phyloP scores from a whole-genome alignment of 2,329 filamentous ascomycete species.

The Paracamarosporium sp. region DNA sequence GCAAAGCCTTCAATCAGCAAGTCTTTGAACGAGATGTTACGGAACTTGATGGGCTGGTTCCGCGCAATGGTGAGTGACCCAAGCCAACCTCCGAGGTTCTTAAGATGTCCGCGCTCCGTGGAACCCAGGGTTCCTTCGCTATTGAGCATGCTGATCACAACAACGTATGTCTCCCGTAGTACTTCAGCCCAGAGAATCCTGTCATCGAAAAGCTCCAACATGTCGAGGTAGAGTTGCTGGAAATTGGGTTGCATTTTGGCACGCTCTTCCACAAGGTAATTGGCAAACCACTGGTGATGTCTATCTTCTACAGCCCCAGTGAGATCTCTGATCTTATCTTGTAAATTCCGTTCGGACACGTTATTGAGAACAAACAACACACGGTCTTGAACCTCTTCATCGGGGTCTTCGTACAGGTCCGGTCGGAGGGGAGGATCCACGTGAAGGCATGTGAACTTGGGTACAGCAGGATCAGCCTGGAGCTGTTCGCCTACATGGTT shows the following conservation, averaged over 20 bases:
- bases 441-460: constrained; percentile 79
- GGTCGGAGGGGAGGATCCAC: constrained; percentile 72
- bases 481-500: constrained; percentile 67
- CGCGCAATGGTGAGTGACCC: constrained; percentile 91
- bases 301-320: constrained; percentile 77
- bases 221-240: constrained; percentile 88
- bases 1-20: constrained; percentile 92
- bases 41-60: constrained; percentile 94
- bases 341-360: constrained; percentile 86
- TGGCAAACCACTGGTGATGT: constrained; percentile 96
- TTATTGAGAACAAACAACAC: constrained; percentile 98
- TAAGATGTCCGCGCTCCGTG: constrained; percentile 85
- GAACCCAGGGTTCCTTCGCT: constrained; percentile 86
- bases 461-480: constrained; percentile 65
- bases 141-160: constrained; percentile 86
- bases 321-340: constrained; percentile 82
- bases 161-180: constrained; percentile 90
- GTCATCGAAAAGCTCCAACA: constrained; percentile 83
- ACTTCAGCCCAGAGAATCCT: constrained; percentile 84
- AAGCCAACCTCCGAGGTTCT: constrained; percentile 93
- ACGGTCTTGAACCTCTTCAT: constrained; percentile 85
- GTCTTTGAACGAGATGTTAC: constrained; percentile 96
- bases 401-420: constrained; percentile 78
- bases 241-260: constrained; percentile 98
- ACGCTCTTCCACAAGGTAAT: constrained; percentile 91